Conservation (phyloP, 441 rosid species). For the Omphalea diandra region DNA sequence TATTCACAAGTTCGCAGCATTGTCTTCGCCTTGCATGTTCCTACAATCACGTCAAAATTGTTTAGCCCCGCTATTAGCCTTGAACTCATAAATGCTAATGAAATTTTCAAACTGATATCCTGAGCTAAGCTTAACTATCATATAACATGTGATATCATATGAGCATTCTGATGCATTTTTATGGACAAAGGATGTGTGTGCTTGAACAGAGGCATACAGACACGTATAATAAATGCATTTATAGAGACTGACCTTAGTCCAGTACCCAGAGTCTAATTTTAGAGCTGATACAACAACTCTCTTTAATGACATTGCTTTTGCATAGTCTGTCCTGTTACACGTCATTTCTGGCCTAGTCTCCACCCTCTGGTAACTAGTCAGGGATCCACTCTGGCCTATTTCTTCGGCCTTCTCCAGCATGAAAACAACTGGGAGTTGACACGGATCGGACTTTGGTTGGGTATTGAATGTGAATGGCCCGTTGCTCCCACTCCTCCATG, state of each 20-base stretch:
- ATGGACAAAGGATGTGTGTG: background rate
- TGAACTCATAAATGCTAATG: background rate
- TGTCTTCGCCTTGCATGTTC: constrained; percentile 59
- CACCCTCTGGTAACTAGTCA: constrained; percentile 42
- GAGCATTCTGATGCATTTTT: background rate
- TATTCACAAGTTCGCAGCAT: constrained; percentile 56
- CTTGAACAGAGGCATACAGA: background rate
- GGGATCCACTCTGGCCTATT: constrained; percentile 42
- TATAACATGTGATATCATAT: background rate
- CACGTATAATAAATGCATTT: no score
- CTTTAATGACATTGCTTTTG: constrained; percentile 34
- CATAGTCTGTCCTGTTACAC: constrained; percentile 35
- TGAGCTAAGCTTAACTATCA: background rate
- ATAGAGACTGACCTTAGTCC: constrained; percentile 50
- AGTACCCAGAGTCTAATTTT: constrained; percentile 54
- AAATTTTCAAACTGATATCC: background rate
- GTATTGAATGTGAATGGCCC: constrained; percentile 84
- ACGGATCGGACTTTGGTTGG: constrained; percentile 47
- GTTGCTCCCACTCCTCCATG: constrained; percentile 55
- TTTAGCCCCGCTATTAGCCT: background rate
- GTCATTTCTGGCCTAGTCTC: constrained; percentile 26
- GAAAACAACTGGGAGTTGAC: constrained; percentile 50
- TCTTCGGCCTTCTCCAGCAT: constrained; percentile 49
- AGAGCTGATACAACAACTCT: constrained; percentile 48
- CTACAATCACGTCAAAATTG: background rate